Percentiles rank a stretch among this genome's conserved stretches.
Evolutionary conservation across 495 filamentous ascomycete genomes (phyloP).

Genomic region (Penicillium goetzii): DNA sequence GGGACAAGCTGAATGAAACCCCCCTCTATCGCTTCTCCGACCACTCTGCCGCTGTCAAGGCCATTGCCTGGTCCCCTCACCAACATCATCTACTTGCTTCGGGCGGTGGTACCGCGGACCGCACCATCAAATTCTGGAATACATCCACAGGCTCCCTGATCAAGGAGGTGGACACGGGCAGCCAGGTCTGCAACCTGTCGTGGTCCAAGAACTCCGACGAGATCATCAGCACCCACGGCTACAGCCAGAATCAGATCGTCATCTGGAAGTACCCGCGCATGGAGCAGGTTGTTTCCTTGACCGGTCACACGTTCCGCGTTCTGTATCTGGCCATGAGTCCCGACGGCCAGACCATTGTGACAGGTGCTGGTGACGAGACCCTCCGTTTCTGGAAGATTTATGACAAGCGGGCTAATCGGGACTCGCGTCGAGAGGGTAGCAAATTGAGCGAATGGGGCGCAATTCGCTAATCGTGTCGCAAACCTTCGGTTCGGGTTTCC

Average conservation of each 20-base stretch:
- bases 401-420: slow-evolving; percentile 62
- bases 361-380: slow-evolving; percentile 95
- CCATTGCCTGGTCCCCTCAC: slow-evolving; percentile 98
- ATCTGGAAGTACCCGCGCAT: slow-evolving; percentile 99
- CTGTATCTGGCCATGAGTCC: slow-evolving; percentile 97
- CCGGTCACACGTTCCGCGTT: slow-evolving; percentile 94
- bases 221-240: slow-evolving; percentile 97
- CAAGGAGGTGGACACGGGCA: slow-evolving; percentile 91
- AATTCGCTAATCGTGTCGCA: slow-evolving; percentile 57
- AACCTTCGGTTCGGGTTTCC: neutral
- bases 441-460: slow-evolving; percentile 70
- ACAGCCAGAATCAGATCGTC: slow-evolving; percentile 95
- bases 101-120: slow-evolving; percentile 92
- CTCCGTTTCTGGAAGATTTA: slow-evolving; percentile 97
- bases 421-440: slow-evolving; percentile 55
- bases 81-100: slow-evolving; percentile 92
- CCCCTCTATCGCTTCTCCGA: slow-evolving; percentile 91
- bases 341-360: slow-evolving; percentile 90
- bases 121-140: slow-evolving; percentile 97
- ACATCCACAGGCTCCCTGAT: slow-evolving; percentile 76
- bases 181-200: slow-evolving; percentile 94
- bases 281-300: slow-evolving; percentile 92
- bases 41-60: slow-evolving; percentile 94
- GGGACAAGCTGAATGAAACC: slow-evolving; percentile 88
- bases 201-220: slow-evolving; percentile 97